These are phyloP conservation scores for Labyrinthula sp. DNA, from an alignment of 352 stramenopile genomes.

Conservation along the genomic window DNA sequence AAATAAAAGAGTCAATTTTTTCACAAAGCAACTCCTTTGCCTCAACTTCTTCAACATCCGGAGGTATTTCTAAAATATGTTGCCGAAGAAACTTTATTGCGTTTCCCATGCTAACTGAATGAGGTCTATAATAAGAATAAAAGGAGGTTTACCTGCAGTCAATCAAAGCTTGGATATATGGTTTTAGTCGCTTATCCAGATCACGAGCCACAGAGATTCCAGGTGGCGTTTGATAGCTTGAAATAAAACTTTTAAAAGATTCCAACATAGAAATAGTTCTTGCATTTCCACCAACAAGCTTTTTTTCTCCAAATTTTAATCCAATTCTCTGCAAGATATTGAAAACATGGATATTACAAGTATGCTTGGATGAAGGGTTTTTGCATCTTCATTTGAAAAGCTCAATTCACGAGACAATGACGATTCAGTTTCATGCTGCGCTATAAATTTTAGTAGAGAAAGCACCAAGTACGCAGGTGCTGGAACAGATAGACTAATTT, in stretches of 20 bases:
- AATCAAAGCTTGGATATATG: slow-evolving; percentile 76
- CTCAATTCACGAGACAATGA: no score
- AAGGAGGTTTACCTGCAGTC: no score
- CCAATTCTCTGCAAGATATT: no score
- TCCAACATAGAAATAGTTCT: slow-evolving; percentile 75
- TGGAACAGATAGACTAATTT: no score
- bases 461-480: no score
- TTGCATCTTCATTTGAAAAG: no score
- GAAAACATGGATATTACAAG: no score
- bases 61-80: slow-evolving; percentile 56
- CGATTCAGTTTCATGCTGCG: no score
- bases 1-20: slow-evolving; percentile 73
- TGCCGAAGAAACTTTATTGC: slow-evolving; percentile 71
- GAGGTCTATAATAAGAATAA: no score
- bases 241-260: slow-evolving; percentile 62
- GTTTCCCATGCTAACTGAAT: slow-evolving; percentile 80
- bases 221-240: slow-evolving; percentile 50
- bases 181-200: slow-evolving; percentile 62
- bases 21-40: slow-evolving; percentile 56
- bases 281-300: slow-evolving; percentile 64
- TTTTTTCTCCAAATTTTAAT: slow-evolving; percentile 63
- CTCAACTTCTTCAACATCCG: slow-evolving; percentile 56
- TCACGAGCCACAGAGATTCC: slow-evolving; percentile 44
- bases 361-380: no score
- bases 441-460: no score